Evolutionary conservation across 2,329 filamentous ascomycete species (phyloP), one percentile per base, ranked within the genome.

Genomic region (Exophiala spinifera): DNA sequence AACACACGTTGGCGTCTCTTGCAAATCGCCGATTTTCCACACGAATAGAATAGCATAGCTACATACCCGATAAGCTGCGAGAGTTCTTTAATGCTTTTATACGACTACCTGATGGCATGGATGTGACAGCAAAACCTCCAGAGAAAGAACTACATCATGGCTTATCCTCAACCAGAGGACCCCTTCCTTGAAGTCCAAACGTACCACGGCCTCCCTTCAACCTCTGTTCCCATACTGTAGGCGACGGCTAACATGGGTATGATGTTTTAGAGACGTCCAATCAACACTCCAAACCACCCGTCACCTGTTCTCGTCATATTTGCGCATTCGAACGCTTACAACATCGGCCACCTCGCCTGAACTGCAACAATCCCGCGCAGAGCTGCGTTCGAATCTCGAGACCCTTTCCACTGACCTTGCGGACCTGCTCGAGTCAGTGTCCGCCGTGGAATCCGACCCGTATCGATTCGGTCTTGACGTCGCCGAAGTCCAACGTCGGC

Each of bases 291-390:
- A 87, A 62, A 84, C 83, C 13, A 88, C 89, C 49, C 87, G 92
- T 8, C 86, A 91, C 49, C 85, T 96, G 53, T 96, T 96, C 79
- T 86, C 88, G 61, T 96, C 91, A 14, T 99, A 96, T 77, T 82
- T 96, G 40, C 92, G 94, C 68, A 99, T 99, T 74, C 89, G 91
- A 67, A 94, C 91, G 43, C 86, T 95, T 21, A 82, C 86, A 55
- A 86, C 85, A 37, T 81, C 83, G 7, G 75, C 85, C 13, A 78
- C 79, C 40, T 91, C 89, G 15, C 91, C 90, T 11, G 83, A 86
- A 69, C 79, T 86, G 15, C 71, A 77, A 42, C 82, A 86, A 74
- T 79, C 83, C 4, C 81, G 83, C 53, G 70, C 72, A 40, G 94
- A 99, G 70, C 89, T 99, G 56, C 83, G 88, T 67, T 84, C 87